Conservation (phyloP, 2,329 filamentous ascomycete species). For the Aspergillus eucalypticola region DNA sequence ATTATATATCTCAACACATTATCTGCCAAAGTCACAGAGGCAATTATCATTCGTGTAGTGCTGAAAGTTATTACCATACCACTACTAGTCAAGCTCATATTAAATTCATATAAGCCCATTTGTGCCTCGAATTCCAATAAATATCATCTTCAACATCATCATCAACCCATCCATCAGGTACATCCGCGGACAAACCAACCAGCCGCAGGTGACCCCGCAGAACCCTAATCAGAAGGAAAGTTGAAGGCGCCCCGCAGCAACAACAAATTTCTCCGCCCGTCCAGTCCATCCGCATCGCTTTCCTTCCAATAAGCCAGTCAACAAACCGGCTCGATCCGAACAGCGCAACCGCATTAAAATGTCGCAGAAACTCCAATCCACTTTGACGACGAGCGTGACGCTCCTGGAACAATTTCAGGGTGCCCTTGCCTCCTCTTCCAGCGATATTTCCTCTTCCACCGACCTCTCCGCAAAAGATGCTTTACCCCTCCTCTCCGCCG, state of each 20-base stretch:
- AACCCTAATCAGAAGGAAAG: constrained; percentile 31
- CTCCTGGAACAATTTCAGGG: constrained; percentile 44
- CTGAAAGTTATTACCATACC: too few relatives aligned
- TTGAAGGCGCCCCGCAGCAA: constrained; percentile 27
- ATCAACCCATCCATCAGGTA: too few relatives aligned
- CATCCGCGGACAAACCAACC: background rate
- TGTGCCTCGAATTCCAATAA: too few relatives aligned
- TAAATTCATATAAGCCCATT: too few relatives aligned
- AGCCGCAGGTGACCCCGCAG: constrained; percentile 29
- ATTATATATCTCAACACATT: too few relatives aligned
- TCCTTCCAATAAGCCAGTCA: background rate
- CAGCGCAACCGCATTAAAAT: constrained; percentile 22
- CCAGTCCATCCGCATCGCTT: constrained; percentile 3
- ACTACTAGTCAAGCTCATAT: too few relatives aligned
- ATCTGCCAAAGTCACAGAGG: too few relatives aligned
- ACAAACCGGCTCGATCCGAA: background rate
- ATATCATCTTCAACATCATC: too few relatives aligned
- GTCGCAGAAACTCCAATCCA: constrained; percentile 32
- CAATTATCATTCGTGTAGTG: too few relatives aligned
- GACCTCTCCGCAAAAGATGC: constrained; percentile 34
- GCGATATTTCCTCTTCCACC: background rate
- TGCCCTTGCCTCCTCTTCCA: constrained; percentile 33
- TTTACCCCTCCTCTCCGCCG: constrained; percentile 71
- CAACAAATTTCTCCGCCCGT: constrained; percentile 28
- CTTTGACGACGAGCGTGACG: constrained; percentile 36